Evolutionary conservation across 2,329 filamentous ascomycete species (phyloP).

Genomic region (Colletotrichum abscissum): DNA sequence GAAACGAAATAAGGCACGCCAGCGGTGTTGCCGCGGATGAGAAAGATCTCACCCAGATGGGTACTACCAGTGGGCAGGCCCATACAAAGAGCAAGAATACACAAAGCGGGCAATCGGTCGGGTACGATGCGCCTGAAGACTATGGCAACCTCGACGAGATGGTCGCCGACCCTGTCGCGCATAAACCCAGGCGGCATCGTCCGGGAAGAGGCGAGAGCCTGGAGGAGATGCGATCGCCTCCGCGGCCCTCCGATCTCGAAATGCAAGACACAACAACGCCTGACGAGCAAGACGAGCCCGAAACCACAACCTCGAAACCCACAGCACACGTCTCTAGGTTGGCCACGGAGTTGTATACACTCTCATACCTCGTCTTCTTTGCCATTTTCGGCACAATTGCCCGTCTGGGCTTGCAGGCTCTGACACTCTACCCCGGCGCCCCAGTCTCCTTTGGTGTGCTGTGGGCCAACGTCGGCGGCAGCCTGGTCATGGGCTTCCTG

Average conservation of each 20-base stretch:
- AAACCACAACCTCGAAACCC: background rate
- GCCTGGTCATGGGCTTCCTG: slow-evolving; percentile 87
- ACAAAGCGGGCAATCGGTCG: background rate
- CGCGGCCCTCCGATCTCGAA: slow-evolving; percentile 2
- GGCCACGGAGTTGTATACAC: slow-evolving; percentile 73
- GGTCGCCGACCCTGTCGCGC: slow-evolving; percentile 42
- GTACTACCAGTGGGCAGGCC: background rate
- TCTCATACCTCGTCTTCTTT: slow-evolving; percentile 88
- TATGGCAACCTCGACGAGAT: slow-evolving; percentile 58
- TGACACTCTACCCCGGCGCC: slow-evolving; percentile 83
- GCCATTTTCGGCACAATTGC: slow-evolving; percentile 87
- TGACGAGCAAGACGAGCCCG: background rate
- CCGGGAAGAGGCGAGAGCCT: slow-evolving; percentile 8
- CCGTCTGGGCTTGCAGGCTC: slow-evolving; percentile 80
- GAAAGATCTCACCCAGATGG: background rate
- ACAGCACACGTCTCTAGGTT: slow-evolving; percentile 55
- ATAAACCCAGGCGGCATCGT: background rate
- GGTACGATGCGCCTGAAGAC: slow-evolving; percentile 43
- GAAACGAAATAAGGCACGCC: background rate
- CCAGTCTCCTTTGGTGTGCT: slow-evolving; percentile 79
- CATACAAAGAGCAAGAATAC: background rate
- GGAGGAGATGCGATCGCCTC: slow-evolving; percentile 15
- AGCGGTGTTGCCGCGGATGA: background rate
- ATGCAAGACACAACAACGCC: background rate
- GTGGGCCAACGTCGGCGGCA: slow-evolving; percentile 90